Conservation (phyloP, 164 flowering plant genomes). For the Nymphaea colorata region DNA sequence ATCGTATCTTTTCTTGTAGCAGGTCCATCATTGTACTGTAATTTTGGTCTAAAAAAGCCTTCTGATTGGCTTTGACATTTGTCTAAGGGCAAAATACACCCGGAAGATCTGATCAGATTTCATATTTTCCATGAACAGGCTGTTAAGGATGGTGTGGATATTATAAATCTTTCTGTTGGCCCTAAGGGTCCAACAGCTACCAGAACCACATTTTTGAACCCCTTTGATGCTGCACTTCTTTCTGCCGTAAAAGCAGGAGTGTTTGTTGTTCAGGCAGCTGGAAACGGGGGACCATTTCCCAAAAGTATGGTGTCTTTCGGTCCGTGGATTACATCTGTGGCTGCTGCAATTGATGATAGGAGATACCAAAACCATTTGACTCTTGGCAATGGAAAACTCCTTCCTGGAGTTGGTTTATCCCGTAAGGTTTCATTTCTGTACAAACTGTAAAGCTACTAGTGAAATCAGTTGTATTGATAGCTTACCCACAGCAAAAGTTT, state of each 20-base stretch:
- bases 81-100: no score
- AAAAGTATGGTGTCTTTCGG: conserved; percentile 88
- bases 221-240: conserved; percentile 89
- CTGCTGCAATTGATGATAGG: conserved; percentile 95
- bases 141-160: conserved; percentile 96
- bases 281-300: conserved; percentile 97
- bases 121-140: conserved; percentile 44
- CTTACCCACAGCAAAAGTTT: no score
- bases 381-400: conserved; percentile 74
- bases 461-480: no score
- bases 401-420: conserved; percentile 82
- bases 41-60: no score
- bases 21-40: no score
- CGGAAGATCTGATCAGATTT: neutral
- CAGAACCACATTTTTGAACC: conserved; percentile 78
- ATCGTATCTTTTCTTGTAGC: no score
- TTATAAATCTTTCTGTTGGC: conserved; percentile 92
- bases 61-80: no score
- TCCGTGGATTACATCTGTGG: conserved; percentile 95
- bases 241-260: conserved; percentile 95
- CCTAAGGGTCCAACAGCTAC: conserved; percentile 88
- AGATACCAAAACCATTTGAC: conserved; percentile 83
- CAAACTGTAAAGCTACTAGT: no score
- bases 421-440: conserved; percentile 45
- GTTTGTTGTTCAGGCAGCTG: conserved; percentile 97